Base-by-base conservation (phyloP, 345 rosid species). In the Pistacia vera region DNA sequence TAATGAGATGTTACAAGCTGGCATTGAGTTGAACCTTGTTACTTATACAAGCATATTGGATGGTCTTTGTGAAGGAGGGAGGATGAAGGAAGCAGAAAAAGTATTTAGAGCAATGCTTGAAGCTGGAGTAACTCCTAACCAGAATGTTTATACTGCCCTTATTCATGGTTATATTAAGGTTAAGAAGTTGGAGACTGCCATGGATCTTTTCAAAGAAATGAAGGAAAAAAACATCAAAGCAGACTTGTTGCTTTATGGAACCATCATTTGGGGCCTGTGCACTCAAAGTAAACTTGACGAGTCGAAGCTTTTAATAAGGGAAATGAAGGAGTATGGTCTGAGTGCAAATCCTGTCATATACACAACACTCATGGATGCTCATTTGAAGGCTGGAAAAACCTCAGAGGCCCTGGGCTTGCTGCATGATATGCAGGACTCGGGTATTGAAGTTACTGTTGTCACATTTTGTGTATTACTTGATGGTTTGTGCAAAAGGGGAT, bases 391-490 rank as follows among this genome's bases (percentile, higher is more conserved):
- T 0, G 90, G 90, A 14, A 84, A 86, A 69, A 72, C 77, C 52
- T 67, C 11, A 0, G 90, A 86, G 71, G 97, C 86, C 59, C 82
- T 92, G 67, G 74, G 72, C 72, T 64, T 92, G 48, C 76, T 90
- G 5, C 78, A 79, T 65, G 86, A 88, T 71, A 87, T 87, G 93
- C 16, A 57, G 76, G 79, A 84, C 60, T 75, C 16, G n/a, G 33
- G 33, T 30, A 30, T 30, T 30, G 33, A 30, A 77, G 83, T 87
- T 74, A 92, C 94, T n/a, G 79, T 76, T 79, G 90, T 90, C 64
- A 92, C 97, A 5, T 88, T 85, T 52, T 90, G 93, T 52, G 90
- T 82, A 58, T 83, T 90, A 76, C n/a, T 92, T 76, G 93, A 92
- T 81, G 97, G 97, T 63, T 80, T 90, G 81, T 90, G 93, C 82